A percentile compares a stretch with the other conserved stretches of the same genome.
Conservation (phyloP, 768 basidiomycete genomes). For the Suillus subaureus region DNA sequence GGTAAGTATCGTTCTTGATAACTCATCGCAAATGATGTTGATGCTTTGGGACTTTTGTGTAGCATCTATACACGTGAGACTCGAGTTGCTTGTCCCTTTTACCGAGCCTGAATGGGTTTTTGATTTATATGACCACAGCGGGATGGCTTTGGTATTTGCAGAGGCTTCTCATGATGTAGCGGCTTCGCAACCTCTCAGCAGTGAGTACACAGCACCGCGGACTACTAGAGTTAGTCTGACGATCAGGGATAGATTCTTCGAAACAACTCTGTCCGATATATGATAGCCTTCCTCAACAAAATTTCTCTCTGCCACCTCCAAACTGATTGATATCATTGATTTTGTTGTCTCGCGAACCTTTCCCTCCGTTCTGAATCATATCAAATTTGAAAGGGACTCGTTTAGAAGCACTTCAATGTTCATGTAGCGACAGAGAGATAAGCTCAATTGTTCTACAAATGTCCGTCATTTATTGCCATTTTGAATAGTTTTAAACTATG, state of each 20-base stretch:
- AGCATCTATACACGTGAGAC: background rate
- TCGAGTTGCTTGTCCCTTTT: background rate
- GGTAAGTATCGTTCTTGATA: background rate
- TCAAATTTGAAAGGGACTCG: background rate
- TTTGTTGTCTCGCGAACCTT: background rate
- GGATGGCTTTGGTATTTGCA: background rate
- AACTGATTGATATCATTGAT: background rate
- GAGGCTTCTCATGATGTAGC: background rate
- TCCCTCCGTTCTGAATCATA: background rate
- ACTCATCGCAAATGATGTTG: background rate
- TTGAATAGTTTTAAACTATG: background rate
- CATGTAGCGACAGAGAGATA: background rate
- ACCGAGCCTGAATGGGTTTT: background rate
- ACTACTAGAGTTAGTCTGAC: background rate
- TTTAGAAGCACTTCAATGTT: background rate
- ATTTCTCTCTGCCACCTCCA: background rate
- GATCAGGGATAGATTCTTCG: background rate
- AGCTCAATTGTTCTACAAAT: background rate
- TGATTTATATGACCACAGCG: background rate
- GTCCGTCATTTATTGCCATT: constrained; percentile 12
- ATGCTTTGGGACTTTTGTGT: background rate
- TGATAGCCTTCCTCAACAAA: constrained; percentile 2
- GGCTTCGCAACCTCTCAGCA: background rate
- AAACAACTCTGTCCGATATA: constrained; percentile 2
- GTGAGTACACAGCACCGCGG: background rate